phyloP scores from a whole-genome alignment of 2,329 filamentous ascomycete genomes.

The Zelopaecilomyces penicillatus region DNA sequence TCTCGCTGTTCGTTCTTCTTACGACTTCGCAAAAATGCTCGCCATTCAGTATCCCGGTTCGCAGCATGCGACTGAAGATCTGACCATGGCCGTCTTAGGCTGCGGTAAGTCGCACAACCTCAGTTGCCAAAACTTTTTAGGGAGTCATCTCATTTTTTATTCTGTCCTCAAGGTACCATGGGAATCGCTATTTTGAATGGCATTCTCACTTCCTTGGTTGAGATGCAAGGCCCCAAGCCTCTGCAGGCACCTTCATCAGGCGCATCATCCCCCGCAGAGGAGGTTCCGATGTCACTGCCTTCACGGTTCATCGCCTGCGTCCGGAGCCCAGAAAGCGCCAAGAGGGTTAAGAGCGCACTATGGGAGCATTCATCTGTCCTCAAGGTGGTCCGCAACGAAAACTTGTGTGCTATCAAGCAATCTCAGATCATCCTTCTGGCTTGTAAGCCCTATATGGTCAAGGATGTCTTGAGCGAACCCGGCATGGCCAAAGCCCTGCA shows the following conservation, averaged over 20 bases:
- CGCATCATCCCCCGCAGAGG: conserved; percentile 35
- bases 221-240: conserved; percentile 38
- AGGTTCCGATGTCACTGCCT: conserved; percentile 52
- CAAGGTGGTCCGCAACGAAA: conserved; percentile 62
- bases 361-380: conserved; percentile 53
- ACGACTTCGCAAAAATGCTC: too few relatives aligned
- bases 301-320: conserved; percentile 76
- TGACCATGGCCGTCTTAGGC: conserved; percentile 73
- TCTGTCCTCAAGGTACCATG: conserved; percentile 59
- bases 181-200: conserved; percentile 77
- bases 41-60: too few relatives aligned
- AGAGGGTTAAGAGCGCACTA: conserved; percentile 59
- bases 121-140: neutral
- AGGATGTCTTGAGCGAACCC: conserved; percentile 55
- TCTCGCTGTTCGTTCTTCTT: too few relatives aligned
- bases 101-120: conserved; percentile 52
- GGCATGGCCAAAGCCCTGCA: conserved; percentile 65
- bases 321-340: conserved; percentile 57
- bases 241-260: conserved; percentile 35
- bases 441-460: conserved; percentile 72
- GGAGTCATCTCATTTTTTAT: neutral
- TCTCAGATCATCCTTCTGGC: conserved; percentile 68
- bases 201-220: conserved; percentile 62
- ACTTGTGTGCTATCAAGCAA: conserved; percentile 56
- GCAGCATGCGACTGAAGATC: conserved; percentile 24